These are phyloP conservation scores for Didymella sp. DNA, from an alignment of 2,329 filamentous ascomycete genomes.

Conservation along the genomic window DNA sequence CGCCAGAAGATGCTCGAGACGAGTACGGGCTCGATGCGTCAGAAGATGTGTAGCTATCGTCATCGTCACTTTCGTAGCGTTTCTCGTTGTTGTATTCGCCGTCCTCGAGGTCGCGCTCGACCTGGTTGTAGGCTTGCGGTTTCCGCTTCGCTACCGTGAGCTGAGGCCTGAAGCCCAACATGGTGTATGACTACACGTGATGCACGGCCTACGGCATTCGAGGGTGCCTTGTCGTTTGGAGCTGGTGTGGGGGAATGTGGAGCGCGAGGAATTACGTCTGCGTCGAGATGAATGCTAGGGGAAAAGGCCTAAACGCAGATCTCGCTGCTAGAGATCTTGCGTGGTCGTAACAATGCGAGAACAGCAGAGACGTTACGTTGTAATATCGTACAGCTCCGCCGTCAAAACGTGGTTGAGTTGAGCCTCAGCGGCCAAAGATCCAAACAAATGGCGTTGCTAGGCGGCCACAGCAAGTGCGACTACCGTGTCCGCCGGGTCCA, in stretches of 20 bases:
- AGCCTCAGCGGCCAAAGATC: constrained; percentile 1
- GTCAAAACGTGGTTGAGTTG: constrained; percentile 9
- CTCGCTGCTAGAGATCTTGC: neutral
- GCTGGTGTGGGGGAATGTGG: constrained; percentile 4
- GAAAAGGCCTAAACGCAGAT: neutral
- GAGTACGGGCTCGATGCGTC: constrained; percentile 56
- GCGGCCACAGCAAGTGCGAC: constrained; percentile 1
- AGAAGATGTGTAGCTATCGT: constrained; percentile 44
- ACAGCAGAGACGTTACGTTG: constrained; percentile 3
- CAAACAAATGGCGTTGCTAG: constrained; percentile 14
- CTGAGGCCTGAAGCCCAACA: constrained; percentile 47
- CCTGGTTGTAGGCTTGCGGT: constrained; percentile 40
- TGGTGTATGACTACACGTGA: constrained; percentile 19
- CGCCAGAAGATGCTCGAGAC: constrained; percentile 59
- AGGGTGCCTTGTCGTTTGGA: neutral
- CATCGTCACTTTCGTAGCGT: constrained; percentile 43
- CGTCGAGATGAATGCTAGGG: neutral
- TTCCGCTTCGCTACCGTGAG: constrained; percentile 49
- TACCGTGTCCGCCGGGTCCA: too few species aligned
- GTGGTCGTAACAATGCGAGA: constrained; percentile 3
- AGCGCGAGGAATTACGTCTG: neutral
- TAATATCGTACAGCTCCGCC: constrained; percentile 2
- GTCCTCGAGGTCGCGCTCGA: constrained; percentile 45
- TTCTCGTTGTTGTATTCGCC: constrained; percentile 51
- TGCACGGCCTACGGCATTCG: constrained; percentile 5